A percentile compares a stretch with the other conserved stretches of the same genome.
Evolutionary conservation across 495 filamentous ascomycete species (phyloP).

Genomic region (Hypomontagnella monticulosa): DNA sequence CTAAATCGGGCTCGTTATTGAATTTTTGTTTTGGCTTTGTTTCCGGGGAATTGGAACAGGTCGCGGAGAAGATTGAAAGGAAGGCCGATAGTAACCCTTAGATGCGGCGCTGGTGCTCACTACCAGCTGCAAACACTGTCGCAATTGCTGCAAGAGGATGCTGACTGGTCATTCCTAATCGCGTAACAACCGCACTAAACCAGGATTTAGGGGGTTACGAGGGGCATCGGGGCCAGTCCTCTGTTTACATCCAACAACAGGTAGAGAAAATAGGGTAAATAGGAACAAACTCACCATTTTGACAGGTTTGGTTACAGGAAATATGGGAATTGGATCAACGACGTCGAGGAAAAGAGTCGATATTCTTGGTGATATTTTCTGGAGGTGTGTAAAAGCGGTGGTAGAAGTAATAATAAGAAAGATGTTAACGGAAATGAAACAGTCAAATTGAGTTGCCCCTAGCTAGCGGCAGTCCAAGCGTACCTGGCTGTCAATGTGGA

Average conservation of each 20-base stretch:
- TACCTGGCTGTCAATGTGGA: constrained; percentile 34
- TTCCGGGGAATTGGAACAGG: constrained; percentile 12
- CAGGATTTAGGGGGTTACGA: constrained; percentile 38
- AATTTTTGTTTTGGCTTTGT: constrained; percentile 26
- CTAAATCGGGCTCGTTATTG: neutral
- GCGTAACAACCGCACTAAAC: constrained; percentile 40
- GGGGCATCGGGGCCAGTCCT: constrained; percentile 18
- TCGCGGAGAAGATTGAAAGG: constrained; percentile 22
- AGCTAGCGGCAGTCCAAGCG: constrained; percentile 37
- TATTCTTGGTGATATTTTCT: constrained; percentile 43
- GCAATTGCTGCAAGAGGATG: constrained; percentile 29
- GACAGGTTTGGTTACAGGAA: constrained; percentile 1
- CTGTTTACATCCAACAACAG: constrained; percentile 27
- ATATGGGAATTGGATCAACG: constrained; percentile 1
- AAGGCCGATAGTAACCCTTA: constrained; percentile 17
- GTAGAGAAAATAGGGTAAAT: neutral
- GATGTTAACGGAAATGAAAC: constrained; percentile 41
- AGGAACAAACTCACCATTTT: constrained; percentile 35
- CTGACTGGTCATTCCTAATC: constrained; percentile 38
- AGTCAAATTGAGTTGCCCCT: constrained; percentile 36
- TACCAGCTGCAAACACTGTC: constrained; percentile 14
- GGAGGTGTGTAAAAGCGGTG: constrained; percentile 27
- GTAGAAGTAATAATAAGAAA: constrained; percentile 32
- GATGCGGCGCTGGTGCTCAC: constrained; percentile 9
- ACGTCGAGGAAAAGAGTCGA: constrained; percentile 13